phyloP scores from a whole-genome alignment of 169 alveolate species.

The Plasmodium vivax region DNA sequence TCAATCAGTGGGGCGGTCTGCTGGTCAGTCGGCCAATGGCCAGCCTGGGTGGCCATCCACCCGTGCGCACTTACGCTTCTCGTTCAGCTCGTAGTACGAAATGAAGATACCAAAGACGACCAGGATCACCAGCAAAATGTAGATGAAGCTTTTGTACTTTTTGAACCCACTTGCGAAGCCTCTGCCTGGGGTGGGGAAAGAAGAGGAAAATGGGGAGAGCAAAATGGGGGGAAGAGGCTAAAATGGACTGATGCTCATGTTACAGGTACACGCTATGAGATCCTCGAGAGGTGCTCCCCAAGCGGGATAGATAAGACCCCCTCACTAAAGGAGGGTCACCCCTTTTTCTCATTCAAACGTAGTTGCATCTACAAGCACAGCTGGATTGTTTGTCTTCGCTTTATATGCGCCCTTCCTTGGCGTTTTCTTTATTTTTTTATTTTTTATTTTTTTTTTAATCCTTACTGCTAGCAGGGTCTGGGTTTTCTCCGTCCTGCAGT shows the following conservation, averaged over 20 bases:
- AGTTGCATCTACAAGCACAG: background rate
- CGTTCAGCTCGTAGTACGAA: conserved; percentile 13
- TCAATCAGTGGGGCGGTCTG: background rate
- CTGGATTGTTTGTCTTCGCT: background rate
- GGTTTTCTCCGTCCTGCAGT: conserved; percentile 14
- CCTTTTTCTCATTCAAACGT: background rate
- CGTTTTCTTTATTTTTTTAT: background rate
- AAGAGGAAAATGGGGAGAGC: no score
- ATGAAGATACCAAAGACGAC: background rate
- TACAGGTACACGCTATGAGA: background rate
- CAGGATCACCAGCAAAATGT: conserved; percentile 3
- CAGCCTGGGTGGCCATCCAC: background rate
- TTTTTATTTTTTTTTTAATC: background rate
- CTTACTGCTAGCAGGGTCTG: background rate
- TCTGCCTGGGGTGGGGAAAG: background rate
- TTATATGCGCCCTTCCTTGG: background rate
- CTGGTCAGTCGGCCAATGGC: background rate
- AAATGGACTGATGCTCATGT: background rate
- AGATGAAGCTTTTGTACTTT: conserved; percentile 31
- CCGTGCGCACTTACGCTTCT: background rate
- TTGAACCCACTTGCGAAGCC: background rate
- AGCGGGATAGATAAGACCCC: background rate
- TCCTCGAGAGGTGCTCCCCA: background rate
- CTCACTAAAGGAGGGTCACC: background rate
- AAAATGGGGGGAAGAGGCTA: background rate